A percentile compares a stretch with the other conserved stretches of the same genome.
Conservation (phyloP, 768 basidiomycete species). For the Cystobasidium onofrii region DNA sequence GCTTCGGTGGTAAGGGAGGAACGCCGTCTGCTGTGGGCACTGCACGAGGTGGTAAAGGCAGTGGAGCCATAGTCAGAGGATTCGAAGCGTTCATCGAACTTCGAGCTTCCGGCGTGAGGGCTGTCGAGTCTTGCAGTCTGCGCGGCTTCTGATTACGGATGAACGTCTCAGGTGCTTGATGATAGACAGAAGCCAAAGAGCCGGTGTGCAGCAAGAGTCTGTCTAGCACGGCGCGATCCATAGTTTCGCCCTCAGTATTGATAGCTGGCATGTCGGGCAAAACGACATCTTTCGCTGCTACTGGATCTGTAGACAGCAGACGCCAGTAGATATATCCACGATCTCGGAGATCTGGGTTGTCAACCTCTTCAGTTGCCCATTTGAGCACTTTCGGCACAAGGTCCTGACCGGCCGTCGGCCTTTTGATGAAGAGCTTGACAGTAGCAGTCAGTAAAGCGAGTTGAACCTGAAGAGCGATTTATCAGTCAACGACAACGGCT, state of each 20-base stretch:
- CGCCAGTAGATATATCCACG: conserved; percentile 99
- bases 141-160: conserved; percentile 20
- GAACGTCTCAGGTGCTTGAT: conserved; percentile 76
- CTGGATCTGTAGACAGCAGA: conserved; percentile 82
- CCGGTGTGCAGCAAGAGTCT: conserved; percentile 89
- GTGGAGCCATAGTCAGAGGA: background rate
- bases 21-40: background rate
- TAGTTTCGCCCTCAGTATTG: conserved; percentile 93
- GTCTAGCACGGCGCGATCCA: conserved; percentile 93
- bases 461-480: conserved; percentile 70
- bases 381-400: conserved; percentile 91
- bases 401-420: conserved; percentile 76
- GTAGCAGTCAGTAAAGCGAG: conserved; percentile 84
- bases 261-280: conserved; percentile 89
- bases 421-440: conserved; percentile 92
- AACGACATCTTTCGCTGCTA: conserved; percentile 79
- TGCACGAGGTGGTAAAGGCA: conserved; percentile 2
- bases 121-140: conserved; percentile 21
- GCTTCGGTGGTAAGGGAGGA: conserved; percentile 26
- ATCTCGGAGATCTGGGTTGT: conserved; percentile 95
- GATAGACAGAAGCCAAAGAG: conserved; percentile 89
- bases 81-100: conserved; percentile 25
- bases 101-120: conserved; percentile 17
- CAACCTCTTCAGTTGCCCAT: conserved; percentile 93
- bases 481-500: too few relatives aligned